Percentiles rank a stretch among this genome's conserved stretches.
Evolutionary conservation across 768 basidiomycete species (phyloP).

Genomic region (Lactarius akahatsu): DNA sequence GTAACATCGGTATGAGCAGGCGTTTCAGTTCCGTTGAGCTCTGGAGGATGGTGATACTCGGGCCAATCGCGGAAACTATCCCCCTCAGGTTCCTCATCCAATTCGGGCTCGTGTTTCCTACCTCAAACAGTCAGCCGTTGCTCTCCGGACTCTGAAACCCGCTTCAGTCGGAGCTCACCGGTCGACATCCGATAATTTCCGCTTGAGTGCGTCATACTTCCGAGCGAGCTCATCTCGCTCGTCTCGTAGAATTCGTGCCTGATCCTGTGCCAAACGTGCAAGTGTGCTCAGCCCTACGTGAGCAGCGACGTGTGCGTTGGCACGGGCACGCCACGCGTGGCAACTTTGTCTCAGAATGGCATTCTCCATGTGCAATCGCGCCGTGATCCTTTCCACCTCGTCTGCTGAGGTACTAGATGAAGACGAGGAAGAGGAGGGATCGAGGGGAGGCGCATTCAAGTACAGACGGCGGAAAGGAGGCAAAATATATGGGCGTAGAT

Average conservation of each 20-base stretch:
- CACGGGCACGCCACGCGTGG: conserved; percentile 24
- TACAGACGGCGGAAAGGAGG: conserved; percentile 29
- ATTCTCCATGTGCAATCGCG: conserved; percentile 25
- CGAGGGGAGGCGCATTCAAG: conserved; percentile 4
- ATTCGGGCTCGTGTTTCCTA: conserved; percentile 4
- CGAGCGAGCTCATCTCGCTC: conserved; percentile 23
- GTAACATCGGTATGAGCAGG: neutral
- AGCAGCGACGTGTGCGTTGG: conserved; percentile 20
- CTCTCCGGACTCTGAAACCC: neutral
- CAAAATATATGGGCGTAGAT: conserved; percentile 24
- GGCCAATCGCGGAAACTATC: neutral
- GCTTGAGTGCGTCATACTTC: conserved; percentile 25
- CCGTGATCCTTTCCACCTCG: conserved; percentile 8
- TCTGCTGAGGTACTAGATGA: neutral
- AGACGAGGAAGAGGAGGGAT: neutral
- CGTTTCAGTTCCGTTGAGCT: neutral
- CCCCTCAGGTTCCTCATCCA: neutral
- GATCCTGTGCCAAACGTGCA: conserved; percentile 9
- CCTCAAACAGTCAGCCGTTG: neutral
- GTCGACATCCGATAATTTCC: conserved; percentile 27
- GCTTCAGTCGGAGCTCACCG: conserved; percentile 20
- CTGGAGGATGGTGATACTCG: neutral
- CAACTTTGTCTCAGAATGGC: conserved; percentile 17
- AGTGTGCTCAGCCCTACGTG: conserved; percentile 14
- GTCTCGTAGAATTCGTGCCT: conserved; percentile 10